Conservation (phyloP, 2,329 filamentous ascomycete species). For the Talaromyces rugulosus region DNA sequence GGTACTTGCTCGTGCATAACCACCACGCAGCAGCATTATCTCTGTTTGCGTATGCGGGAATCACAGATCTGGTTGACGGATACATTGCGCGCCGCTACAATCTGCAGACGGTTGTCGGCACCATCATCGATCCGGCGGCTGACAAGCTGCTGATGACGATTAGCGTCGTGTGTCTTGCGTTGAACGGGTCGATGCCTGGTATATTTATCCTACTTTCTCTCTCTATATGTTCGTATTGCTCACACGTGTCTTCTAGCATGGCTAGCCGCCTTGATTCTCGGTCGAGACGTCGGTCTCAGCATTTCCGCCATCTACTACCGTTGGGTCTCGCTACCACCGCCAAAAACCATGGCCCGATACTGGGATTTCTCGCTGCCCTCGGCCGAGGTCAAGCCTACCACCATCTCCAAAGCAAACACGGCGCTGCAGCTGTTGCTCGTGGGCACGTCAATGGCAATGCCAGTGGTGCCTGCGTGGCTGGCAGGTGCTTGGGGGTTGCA, state of each 20-base stretch:
- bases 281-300: slow-evolving; percentile 77
- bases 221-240: background rate
- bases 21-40: slow-evolving; percentile 73
- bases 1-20: slow-evolving; percentile 83
- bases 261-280: slow-evolving; percentile 84
- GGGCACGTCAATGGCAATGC: slow-evolving; percentile 75
- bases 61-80: slow-evolving; percentile 89
- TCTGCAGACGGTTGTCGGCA: slow-evolving; percentile 87
- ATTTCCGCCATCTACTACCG: slow-evolving; percentile 91
- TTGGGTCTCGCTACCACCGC: slow-evolving; percentile 87
- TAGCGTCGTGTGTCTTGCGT: slow-evolving; percentile 76
- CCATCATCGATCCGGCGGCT: slow-evolving; percentile 92
- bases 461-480: slow-evolving; percentile 60
- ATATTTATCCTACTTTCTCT: slow-evolving; percentile 32
- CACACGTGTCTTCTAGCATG: slow-evolving; percentile 55
- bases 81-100: slow-evolving; percentile 89
- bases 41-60: slow-evolving; percentile 86
- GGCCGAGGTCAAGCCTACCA: slow-evolving; percentile 42
- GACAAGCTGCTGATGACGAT: slow-evolving; percentile 97
- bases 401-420: slow-evolving; percentile 69
- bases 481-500: slow-evolving; percentile 51
- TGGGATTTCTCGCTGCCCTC: slow-evolving; percentile 90
- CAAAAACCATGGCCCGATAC: slow-evolving; percentile 87
- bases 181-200: slow-evolving; percentile 78
- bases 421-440: slow-evolving; percentile 85